Conservation (phyloP, 805 yeast genomes). For the Vanderwaltozyma yarrowii region DNA sequence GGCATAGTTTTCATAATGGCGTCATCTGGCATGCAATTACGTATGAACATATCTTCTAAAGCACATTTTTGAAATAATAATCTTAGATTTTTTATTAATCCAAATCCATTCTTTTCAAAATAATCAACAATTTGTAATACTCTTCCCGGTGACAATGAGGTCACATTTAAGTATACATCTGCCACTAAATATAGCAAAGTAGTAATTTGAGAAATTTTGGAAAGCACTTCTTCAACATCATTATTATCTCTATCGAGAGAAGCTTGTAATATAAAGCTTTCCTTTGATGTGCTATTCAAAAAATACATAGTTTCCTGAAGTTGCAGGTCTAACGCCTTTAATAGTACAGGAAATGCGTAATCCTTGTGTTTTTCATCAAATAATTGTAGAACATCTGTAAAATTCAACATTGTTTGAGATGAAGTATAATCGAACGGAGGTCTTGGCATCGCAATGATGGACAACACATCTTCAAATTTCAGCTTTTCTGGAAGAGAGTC, state of each 20-base stretch:
- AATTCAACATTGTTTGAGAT: constrained; percentile 43
- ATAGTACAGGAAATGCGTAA: constrained; percentile 33
- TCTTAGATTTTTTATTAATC: constrained; percentile 34
- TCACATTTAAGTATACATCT: constrained; percentile 47
- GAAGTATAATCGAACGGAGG: constrained; percentile 53
- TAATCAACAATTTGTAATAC: constrained; percentile 23
- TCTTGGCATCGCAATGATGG: constrained; percentile 38
- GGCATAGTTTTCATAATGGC: constrained; percentile 34
- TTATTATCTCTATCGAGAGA: constrained; percentile 8
- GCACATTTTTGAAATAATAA: constrained; percentile 40
- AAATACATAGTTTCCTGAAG: constrained; percentile 26
- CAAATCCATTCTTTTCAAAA: constrained; percentile 29
- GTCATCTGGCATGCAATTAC: constrained; percentile 39
- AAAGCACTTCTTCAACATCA: constrained; percentile 9
- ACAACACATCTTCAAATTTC: constrained; percentile 36
- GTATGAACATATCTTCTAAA: constrained; percentile 47
- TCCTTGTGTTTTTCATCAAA: constrained; percentile 47
- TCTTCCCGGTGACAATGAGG: constrained; percentile 38
- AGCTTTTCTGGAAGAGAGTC: constrained; percentile 30
- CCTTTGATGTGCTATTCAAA: constrained; percentile 10
- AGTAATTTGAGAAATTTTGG: constrained; percentile 27
- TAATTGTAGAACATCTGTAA: constrained; percentile 44
- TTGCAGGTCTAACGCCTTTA: constrained; percentile 27
- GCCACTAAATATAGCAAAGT: constrained; percentile 43
- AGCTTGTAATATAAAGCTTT: constrained; percentile 22